Conservation (phyloP, 495 filamentous ascomycete species). For the Penicillium paradoxum region DNA sequence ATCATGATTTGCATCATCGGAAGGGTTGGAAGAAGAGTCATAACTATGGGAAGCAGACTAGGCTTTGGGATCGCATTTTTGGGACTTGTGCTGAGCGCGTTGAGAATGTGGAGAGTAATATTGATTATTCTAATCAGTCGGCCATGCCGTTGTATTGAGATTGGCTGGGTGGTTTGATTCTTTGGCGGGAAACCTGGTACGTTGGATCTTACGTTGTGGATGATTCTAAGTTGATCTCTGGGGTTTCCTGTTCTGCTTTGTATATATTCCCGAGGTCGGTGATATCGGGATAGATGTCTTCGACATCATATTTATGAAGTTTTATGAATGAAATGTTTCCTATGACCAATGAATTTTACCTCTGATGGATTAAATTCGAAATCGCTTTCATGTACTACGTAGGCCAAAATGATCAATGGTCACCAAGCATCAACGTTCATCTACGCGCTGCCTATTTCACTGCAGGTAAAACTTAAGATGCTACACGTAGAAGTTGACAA, state of each 20-base stretch:
- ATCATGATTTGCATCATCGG: constrained; percentile 39
- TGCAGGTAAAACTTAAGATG: neutral
- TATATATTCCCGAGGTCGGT: neutral
- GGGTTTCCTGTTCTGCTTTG: neutral
- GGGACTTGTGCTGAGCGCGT: constrained; percentile 31
- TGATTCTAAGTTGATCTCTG: neutral
- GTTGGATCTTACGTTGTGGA: neutral
- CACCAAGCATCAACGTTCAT: no score
- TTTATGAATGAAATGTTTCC: constrained; percentile 5
- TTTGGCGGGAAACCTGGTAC: neutral
- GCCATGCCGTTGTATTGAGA: constrained; percentile 28
- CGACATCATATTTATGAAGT: neutral
- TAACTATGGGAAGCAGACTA: constrained; percentile 40
- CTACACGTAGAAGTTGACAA: neutral
- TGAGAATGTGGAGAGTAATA: constrained; percentile 25
- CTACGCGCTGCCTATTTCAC: neutral
- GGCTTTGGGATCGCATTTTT: constrained; percentile 38
- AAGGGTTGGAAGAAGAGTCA: constrained; percentile 38
- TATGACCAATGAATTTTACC: neutral
- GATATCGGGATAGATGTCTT: constrained; percentile 6
- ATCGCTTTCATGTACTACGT: neutral
- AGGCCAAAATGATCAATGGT: no score
- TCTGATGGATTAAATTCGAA: no score
- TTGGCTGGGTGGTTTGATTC: neutral
- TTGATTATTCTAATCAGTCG: constrained; percentile 30